Evolutionary conservation across 768 basidiomycete genomes (phyloP).

Genomic region (Exsudoporus frostii): DNA sequence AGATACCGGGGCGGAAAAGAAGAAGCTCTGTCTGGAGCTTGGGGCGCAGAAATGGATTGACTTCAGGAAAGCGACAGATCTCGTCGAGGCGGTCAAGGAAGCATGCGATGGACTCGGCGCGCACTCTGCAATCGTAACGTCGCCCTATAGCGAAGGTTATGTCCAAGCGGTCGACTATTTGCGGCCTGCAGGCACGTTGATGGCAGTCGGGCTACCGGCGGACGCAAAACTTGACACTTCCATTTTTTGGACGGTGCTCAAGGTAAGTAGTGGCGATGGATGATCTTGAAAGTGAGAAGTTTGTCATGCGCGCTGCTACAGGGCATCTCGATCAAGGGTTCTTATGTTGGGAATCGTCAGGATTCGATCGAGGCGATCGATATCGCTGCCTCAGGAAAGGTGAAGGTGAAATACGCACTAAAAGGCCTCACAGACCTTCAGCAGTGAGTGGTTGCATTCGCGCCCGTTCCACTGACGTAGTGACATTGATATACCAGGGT

Average conservation of each 20-base stretch:
- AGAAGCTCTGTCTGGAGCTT: constrained; percentile 52
- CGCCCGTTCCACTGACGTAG: background rate
- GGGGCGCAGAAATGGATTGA: constrained; percentile 81
- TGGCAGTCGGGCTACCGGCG: constrained; percentile 75
- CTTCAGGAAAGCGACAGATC: constrained; percentile 63
- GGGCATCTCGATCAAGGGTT: constrained; percentile 31
- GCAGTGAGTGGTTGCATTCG: constrained; percentile 37
- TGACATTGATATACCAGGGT: constrained; percentile 22
- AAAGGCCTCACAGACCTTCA: constrained; percentile 51
- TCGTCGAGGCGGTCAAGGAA: constrained; percentile 61
- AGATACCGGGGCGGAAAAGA: constrained; percentile 77
- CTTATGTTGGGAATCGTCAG: constrained; percentile 69
- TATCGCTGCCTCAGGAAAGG: constrained; percentile 68
- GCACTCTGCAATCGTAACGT: constrained; percentile 64
- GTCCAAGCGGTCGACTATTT: constrained; percentile 71
- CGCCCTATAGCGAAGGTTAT: constrained; percentile 44
- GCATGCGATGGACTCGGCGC: constrained; percentile 68
- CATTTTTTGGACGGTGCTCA: constrained; percentile 71
- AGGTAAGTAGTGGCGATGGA: constrained; percentile 34
- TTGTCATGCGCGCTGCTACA: constrained; percentile 4
- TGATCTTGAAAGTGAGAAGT: too few species aligned
- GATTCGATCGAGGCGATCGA: constrained; percentile 80
- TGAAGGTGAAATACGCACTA: constrained; percentile 54
- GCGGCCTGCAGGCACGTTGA: constrained; percentile 65
- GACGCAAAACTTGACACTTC: constrained; percentile 55